These are phyloP conservation scores for Taiozyma onychis DNA, from an alignment of 1,139 yeast species.

Conservation along the genomic window DNA sequence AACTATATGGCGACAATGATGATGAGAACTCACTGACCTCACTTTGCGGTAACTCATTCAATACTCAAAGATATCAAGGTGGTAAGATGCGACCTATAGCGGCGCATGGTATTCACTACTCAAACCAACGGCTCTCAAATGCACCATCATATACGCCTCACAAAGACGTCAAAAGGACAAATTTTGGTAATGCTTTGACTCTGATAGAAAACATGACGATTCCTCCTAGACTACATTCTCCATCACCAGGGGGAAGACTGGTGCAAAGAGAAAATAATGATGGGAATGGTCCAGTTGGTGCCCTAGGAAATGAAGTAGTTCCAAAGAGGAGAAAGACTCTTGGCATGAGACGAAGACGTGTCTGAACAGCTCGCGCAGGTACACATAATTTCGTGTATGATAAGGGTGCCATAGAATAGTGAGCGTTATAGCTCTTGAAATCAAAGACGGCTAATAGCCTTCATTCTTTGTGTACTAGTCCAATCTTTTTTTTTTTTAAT, in stretches of 20 bases:
- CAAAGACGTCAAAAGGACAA: neutral
- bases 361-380: neutral
- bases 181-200: neutral
- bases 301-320: neutral
- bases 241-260: neutral
- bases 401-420: too few relatives aligned
- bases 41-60: neutral
- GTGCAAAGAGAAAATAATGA: neutral
- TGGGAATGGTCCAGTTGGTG: neutral
- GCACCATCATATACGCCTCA: neutral
- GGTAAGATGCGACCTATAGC: neutral
- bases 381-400: too few relatives aligned
- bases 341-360: slow-evolving; percentile 13
- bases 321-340: slow-evolving; percentile 11
- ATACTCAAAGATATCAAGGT: neutral
- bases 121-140: neutral
- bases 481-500: too few relatives aligned
- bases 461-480: too few relatives aligned
- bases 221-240: neutral
- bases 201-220: neutral
- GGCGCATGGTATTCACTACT: neutral
- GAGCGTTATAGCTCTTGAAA: too few relatives aligned
- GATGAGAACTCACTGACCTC: neutral
- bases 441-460: too few relatives aligned
- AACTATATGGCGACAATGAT: neutral